phyloP scores from a whole-genome alignment of 148 eudicot species.

The Amaranthus palmeri region DNA sequence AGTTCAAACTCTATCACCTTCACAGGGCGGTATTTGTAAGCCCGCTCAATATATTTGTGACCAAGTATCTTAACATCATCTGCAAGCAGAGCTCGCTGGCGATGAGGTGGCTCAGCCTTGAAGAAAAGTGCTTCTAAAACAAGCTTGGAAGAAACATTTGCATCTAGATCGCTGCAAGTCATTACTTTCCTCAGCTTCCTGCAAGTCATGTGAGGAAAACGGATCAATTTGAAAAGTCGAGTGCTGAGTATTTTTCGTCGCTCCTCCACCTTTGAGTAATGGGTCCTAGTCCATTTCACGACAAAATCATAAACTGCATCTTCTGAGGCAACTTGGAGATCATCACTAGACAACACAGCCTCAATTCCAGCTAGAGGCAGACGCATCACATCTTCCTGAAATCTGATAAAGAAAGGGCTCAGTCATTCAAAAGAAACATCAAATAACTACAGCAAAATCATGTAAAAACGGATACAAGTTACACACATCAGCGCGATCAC shows the following conservation, averaged over 20 bases:
- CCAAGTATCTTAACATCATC: conserved; percentile 32
- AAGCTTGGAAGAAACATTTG: conserved; percentile 38
- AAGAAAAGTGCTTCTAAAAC: conserved; percentile 69
- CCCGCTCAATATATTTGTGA: conserved; percentile 46
- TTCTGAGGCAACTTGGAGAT: conserved; percentile 72
- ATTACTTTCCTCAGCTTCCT: conserved; percentile 56
- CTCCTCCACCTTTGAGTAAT: conserved; percentile 50
- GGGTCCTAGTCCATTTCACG: conserved; percentile 59
- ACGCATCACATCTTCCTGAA: conserved; percentile 55
- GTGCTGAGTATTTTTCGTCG: conserved; percentile 43
- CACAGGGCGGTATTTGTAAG: conserved; percentile 57
- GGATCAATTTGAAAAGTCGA: conserved; percentile 47
- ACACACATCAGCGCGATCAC: not conserved
- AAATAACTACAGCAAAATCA: not conserved
- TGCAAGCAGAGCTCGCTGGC: conserved; percentile 37
- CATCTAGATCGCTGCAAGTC: conserved; percentile 49
- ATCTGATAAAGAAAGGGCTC: conserved; percentile 33
- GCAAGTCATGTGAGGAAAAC: conserved; percentile 67
- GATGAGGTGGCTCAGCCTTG: conserved; percentile 59
- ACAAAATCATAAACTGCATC: conserved; percentile 65
- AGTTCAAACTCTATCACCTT: conserved; percentile 49
- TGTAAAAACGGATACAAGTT: not conserved
- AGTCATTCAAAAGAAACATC: not conserved
- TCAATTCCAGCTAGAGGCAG: conserved; percentile 66
- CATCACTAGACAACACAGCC: conserved; percentile 59